Conservation (phyloP, 192 early-diverging fungal genomes). For the Coemansia sp. region DNA sequence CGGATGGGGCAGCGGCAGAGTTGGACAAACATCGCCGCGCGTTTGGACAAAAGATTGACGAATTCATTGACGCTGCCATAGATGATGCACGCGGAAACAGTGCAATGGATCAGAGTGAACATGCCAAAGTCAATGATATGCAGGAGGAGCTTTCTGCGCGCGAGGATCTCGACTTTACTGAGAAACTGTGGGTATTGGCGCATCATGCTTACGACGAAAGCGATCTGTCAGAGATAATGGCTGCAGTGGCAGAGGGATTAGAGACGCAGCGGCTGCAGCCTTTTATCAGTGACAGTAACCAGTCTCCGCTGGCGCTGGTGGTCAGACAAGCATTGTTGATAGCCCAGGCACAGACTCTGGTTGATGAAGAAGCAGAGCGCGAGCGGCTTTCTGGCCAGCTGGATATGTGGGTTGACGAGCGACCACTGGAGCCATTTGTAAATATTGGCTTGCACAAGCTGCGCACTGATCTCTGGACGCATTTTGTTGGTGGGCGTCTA, state of each 20-base stretch:
- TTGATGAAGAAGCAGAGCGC: constrained; percentile 25
- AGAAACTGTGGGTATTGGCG: constrained; percentile 43
- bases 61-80: constrained; percentile 36
- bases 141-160: constrained; percentile 26
- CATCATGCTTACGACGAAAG: constrained; percentile 34
- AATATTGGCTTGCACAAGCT: constrained; percentile 41
- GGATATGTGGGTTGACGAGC: constrained; percentile 48
- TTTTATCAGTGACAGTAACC: constrained; percentile 32
- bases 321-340: constrained; percentile 33
- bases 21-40: constrained; percentile 22
- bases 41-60: constrained; percentile 31
- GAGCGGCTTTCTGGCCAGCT: constrained; percentile 36
- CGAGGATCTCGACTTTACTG: constrained; percentile 44
- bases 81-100: constrained; percentile 26
- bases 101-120: constrained; percentile 4
- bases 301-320: constrained; percentile 29
- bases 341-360: constrained; percentile 23
- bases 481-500: constrained; percentile 34
- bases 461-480: constrained; percentile 38
- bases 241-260: constrained; percentile 45
- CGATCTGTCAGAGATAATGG: constrained; percentile 40
- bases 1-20: not conserved
- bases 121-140: constrained; percentile 2
- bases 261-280: constrained; percentile 49
- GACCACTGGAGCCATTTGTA: constrained; percentile 51